Base-by-base conservation (phyloP, 352 stramenopile species). In the Aphanomyces stellatus region DNA sequence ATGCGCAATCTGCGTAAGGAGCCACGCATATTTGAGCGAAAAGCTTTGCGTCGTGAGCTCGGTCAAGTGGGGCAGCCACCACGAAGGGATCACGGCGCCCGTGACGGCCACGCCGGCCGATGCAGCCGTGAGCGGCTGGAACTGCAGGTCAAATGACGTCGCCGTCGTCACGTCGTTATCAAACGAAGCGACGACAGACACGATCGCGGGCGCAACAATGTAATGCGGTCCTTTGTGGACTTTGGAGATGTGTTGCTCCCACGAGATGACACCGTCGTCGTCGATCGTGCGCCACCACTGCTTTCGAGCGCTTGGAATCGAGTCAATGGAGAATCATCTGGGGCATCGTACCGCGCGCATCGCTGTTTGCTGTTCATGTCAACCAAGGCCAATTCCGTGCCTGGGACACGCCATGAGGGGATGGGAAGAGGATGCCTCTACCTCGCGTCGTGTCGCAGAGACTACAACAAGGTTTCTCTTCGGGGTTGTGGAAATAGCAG, bases 281-380 rank as follows among this genome's bases (percentile, higher is more conserved):
- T 89, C 80, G 2, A 92, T 33, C 31, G 76, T 78, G n/a, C 83
- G 75, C 17, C 62, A 74, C 83, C 83, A 92, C 53, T 89, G 77
- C 42, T 83, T 87, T 37, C 84, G 77, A 51, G 77, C 85, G 15
- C 84, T 84, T 37, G 13, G 17, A 28, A 30, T 17, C 22, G 8
- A 25, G 34, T 62, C 15, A 46, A 22, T 4, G 28, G 30, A 22
- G 22, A 13, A 62, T 17, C 7, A 31, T 17, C 10, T 15, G 28
- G 19, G 24, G 11, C 6, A 30, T 13, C 33, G 53, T 62, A 62
- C 53, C 27, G 8, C 19, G 55, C 55, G 22, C 34, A 2, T 28
- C 17, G 8, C 49, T 63, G 55, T 10, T 30, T 30, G 19, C 8
- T 51, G 22, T 30, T 63, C 30, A 63, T 41, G 25, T 31, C 55